Percentiles rank a stretch among this genome's conserved stretches.
Evolutionary conservation across 306 rosid species (phyloP).

Genomic region (Vigna reflexopilosa): DNA sequence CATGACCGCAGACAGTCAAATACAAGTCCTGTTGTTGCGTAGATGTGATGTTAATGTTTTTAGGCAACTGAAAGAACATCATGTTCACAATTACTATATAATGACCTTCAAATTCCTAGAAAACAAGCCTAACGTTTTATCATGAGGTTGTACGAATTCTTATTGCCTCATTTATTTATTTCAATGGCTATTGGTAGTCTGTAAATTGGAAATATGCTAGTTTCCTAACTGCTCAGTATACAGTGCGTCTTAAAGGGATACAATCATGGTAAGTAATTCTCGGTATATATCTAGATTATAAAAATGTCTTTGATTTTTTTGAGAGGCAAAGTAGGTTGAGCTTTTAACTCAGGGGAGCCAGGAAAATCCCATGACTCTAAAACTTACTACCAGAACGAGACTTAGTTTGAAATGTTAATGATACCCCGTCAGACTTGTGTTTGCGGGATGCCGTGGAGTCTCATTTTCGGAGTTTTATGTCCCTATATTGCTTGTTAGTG

Average conservation of each 20-base stretch:
- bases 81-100: slow-evolving; percentile 4
- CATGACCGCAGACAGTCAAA: slow-evolving; percentile 53
- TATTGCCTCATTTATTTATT: slow-evolving; percentile 1
- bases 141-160: slow-evolving; percentile 12
- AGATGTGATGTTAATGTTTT: slow-evolving; percentile 38
- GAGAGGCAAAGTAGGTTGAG: not conserved
- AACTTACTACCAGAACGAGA: too few species aligned
- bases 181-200: slow-evolving; percentile 17
- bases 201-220: slow-evolving; percentile 34
- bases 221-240: not conserved
- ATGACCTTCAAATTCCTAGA: slow-evolving; percentile 36
- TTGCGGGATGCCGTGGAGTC: not conserved
- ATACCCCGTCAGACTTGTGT: not conserved
- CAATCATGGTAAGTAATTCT: not conserved
- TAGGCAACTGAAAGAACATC: slow-evolving; percentile 33
- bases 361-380: not conserved
- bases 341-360: not conserved
- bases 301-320: not conserved
- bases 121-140: not conserved
- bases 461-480: not conserved
- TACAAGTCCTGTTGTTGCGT: slow-evolving; percentile 55
- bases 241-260: not conserved
- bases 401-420: not conserved
- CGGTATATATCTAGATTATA: not conserved
- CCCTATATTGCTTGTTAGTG: not conserved